Percentiles rank a stretch among this genome's conserved stretches.
These are phyloP conservation scores for Lasiodiplodia citricola DNA, from an alignment of 2,329 filamentous ascomycete species.

Conservation along the genomic window DNA sequence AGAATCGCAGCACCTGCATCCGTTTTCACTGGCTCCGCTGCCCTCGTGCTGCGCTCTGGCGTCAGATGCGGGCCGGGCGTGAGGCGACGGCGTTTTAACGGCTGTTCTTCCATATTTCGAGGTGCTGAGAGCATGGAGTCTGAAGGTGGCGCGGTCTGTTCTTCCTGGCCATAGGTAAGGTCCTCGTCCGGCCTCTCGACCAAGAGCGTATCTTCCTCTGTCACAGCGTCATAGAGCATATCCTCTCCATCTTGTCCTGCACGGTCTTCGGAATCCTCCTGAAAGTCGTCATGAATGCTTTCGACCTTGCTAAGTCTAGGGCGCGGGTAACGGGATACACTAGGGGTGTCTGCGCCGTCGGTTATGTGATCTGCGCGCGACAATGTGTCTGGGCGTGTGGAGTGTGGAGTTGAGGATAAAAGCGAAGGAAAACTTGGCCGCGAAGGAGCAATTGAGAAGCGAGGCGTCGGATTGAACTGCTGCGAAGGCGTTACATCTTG, in stretches of 20 bases:
- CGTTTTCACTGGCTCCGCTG: not conserved
- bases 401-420: not conserved
- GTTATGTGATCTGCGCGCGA: not conserved
- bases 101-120: not conserved
- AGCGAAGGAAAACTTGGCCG: not conserved
- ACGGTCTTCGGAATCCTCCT: constrained; percentile 27
- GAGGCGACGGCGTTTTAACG: constrained; percentile 3
- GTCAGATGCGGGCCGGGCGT: not conserved
- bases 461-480: constrained; percentile 38
- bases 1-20: not conserved
- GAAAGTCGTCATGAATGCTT: constrained; percentile 40
- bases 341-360: not conserved
- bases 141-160: not conserved
- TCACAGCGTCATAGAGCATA: constrained; percentile 33
- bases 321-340: constrained; percentile 26
- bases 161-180: not conserved
- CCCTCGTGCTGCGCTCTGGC: not conserved
- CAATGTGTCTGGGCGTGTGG: constrained; percentile 17
- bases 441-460: constrained; percentile 37
- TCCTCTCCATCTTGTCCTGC: constrained; percentile 34
- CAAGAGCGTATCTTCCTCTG: not conserved
- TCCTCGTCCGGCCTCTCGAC: not conserved
- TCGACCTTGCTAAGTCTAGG: constrained; percentile 37
- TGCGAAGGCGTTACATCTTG: constrained; percentile 18
- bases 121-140: too few relatives aligned